Base-by-base conservation (phyloP, 2,329 filamentous ascomycete genomes). In the Beauveria sp. region DNA sequence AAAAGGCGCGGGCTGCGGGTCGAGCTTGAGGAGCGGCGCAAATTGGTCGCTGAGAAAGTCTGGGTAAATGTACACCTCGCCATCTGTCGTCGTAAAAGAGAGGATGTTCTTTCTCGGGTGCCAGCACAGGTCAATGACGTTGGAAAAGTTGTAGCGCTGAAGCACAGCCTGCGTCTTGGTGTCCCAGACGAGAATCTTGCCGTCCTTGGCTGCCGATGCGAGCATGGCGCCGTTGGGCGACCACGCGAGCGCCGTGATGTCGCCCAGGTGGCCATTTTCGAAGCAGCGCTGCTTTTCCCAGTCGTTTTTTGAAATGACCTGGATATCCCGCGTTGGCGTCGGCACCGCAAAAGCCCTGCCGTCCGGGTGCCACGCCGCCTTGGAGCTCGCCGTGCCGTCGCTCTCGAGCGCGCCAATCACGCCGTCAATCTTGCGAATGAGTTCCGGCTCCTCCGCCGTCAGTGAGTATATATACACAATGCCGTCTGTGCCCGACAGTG, bases 181-280 rank as follows among this genome's bases (percentile, higher is more conserved):
- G 70, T 97, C 91, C 95, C 96, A 99, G 3, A 99, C 78, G 28
- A 89, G 72, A 4, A 96, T 76, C 70, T 86, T 90, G 67, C 83
- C 82, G 69, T 89, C 87, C 67, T 84, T 85, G 65, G 79, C 85
- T 18, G 88, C 86, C 20, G 85, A 86, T 10, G 87, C 91, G 24
- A 99, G 80, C 69, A 99, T 80, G 1, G 93, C 90, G 45, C 95
- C 95, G 70, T 99, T 99, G 1, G 92, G 91, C 16, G 93, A 96
- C 95, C 95, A 99, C 42, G 90, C 87, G 42, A 96, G 76, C 2
- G 93, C 89, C 0, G 91, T 96, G 63, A 99, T 88, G 66, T 96
- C 90, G 20, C 88, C 88, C 48, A 86, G 86, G 70, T 98, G 95
- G 0, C 89, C 91, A 34, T 87, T 86, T 16, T 86, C 78, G 71